Evolutionary conservation across 257 asterid species (phyloP).

Genomic region (Paraleonurus japonicus): DNA sequence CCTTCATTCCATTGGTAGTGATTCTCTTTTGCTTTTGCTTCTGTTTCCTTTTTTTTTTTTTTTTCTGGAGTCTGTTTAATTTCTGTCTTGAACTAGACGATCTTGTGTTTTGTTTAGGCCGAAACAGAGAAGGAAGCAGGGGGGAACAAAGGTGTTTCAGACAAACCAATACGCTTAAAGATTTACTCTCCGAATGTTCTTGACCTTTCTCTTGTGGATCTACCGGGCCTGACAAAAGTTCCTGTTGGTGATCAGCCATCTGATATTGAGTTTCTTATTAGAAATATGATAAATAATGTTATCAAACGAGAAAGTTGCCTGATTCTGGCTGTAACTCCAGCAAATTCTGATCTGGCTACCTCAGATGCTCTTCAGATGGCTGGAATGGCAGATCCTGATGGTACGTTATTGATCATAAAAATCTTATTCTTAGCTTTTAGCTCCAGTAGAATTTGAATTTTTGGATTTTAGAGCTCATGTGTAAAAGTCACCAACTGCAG

Average conservation of each 20-base stretch:
- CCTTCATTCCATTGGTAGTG: slow-evolving; percentile 1
- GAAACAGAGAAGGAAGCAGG: slow-evolving; percentile 95
- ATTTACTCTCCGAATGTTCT: slow-evolving; percentile 92
- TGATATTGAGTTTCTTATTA: slow-evolving; percentile 90
- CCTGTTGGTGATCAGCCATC: slow-evolving; percentile 99
- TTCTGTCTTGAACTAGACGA: slow-evolving; percentile 10
- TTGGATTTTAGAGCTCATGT: slow-evolving; percentile 27
- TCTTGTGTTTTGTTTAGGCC: slow-evolving; percentile 47
- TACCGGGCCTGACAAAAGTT: slow-evolving; percentile 93
- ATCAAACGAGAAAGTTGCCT: slow-evolving; percentile 70
- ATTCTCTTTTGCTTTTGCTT: not conserved
- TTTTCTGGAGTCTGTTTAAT: not conserved
- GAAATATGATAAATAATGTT: slow-evolving; percentile 90
- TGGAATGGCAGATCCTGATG: slow-evolving; percentile 92
- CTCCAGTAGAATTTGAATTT: not conserved
- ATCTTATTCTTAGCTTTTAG: not conserved
- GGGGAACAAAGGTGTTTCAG: slow-evolving; percentile 78
- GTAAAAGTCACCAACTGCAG: slow-evolving; percentile 46
- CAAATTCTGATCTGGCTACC: slow-evolving; percentile 91
- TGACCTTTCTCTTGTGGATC: slow-evolving; percentile 91
- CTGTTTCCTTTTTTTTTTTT: not conserved
- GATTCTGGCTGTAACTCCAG: slow-evolving; percentile 94
- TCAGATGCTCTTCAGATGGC: slow-evolving; percentile 99
- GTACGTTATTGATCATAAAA: slow-evolving; percentile 34
- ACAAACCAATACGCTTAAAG: slow-evolving; percentile 80